Evolutionary conservation across 1,284 basidiomycete genomes (phyloP).

Genomic region (Tilletiaria anomala): DNA sequence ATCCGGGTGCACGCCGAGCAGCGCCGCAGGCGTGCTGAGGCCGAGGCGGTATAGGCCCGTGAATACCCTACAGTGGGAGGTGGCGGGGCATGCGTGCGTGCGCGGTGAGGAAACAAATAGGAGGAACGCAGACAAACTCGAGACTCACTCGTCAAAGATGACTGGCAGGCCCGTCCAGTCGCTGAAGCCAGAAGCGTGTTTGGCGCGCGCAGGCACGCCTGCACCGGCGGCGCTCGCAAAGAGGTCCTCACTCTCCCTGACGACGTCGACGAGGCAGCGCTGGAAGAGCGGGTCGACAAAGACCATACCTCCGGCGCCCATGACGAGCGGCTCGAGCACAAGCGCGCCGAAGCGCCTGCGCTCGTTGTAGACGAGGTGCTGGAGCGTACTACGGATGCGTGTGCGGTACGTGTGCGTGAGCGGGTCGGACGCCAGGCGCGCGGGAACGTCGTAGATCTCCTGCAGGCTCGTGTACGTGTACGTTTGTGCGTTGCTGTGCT

Average conservation of each 20-base stretch:
- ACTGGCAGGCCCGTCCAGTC: conserved; percentile 67
- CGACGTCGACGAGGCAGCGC: conserved; percentile 65
- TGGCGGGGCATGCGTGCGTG: neutral
- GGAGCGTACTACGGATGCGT: conserved; percentile 51
- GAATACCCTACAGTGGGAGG: conserved; percentile 50
- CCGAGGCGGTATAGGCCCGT: conserved; percentile 78
- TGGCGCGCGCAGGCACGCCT: neutral
- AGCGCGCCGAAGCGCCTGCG: conserved; percentile 51
- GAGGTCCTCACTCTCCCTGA: conserved; percentile 47
- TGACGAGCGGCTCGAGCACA: conserved; percentile 77
- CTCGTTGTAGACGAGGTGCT: conserved; percentile 41
- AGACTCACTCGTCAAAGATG: conserved; percentile 63
- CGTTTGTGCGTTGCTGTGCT: neutral
- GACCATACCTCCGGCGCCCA: conserved; percentile 93
- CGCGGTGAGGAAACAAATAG: neutral
- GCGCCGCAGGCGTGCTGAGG: conserved; percentile 16
- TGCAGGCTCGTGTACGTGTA: conserved; percentile 45
- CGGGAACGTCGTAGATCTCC: conserved; percentile 58
- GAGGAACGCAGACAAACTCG: no score
- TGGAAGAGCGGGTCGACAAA: conserved; percentile 97
- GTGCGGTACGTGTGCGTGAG: conserved; percentile 55
- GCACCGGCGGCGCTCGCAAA: no score
- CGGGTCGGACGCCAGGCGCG: conserved; percentile 47
- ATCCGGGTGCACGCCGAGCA: conserved; percentile 42
- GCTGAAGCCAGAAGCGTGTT: no score